Evolutionary conservation across 139 green algal species (phyloP).

Genomic region (Coccomyxa sp.): DNA sequence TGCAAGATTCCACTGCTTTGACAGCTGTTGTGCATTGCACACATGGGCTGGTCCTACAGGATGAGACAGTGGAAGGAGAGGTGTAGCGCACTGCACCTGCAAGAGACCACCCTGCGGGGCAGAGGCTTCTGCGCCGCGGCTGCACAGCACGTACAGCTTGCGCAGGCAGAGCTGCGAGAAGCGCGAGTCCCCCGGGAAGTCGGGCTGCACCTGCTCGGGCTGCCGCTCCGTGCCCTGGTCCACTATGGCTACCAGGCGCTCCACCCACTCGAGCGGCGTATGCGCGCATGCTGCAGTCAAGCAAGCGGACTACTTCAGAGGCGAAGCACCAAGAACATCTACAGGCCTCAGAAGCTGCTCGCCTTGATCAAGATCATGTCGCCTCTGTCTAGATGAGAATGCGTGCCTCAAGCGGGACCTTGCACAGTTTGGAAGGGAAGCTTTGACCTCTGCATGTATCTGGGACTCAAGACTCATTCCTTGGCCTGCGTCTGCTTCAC

Average conservation of each 20-base stretch:
- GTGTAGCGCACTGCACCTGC: constrained; percentile 25
- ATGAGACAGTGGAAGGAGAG: neutral
- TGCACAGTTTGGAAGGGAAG: too few relatives aligned
- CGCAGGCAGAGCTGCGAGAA: constrained; percentile 74
- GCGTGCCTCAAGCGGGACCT: too few relatives aligned
- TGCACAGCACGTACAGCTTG: constrained; percentile 82
- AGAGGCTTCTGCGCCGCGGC: constrained; percentile 38
- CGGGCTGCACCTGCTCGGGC: constrained; percentile 14
- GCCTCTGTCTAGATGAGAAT: too few relatives aligned
- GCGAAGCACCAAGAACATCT: too few relatives aligned
- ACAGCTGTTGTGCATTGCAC: neutral
- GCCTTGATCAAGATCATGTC: too few relatives aligned
- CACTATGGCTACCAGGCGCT: constrained; percentile 55
- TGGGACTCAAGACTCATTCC: neutral
- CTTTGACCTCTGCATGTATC: neutral
- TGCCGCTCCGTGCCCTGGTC: constrained; percentile 43
- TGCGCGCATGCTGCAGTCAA: constrained; percentile 25
- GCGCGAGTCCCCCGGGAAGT: constrained; percentile 30
- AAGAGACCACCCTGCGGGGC: constrained; percentile 32
- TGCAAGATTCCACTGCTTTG: neutral
- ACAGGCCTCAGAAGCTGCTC: too few relatives aligned
- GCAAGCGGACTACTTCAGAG: too few relatives aligned
- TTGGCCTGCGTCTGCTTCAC: neutral
- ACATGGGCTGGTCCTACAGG: neutral
- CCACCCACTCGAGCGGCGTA: constrained; percentile 35